These are phyloP conservation scores for Hirsutella thompsonii DNA, from an alignment of 2,329 filamentous ascomycete species.

Conservation along the genomic window DNA sequence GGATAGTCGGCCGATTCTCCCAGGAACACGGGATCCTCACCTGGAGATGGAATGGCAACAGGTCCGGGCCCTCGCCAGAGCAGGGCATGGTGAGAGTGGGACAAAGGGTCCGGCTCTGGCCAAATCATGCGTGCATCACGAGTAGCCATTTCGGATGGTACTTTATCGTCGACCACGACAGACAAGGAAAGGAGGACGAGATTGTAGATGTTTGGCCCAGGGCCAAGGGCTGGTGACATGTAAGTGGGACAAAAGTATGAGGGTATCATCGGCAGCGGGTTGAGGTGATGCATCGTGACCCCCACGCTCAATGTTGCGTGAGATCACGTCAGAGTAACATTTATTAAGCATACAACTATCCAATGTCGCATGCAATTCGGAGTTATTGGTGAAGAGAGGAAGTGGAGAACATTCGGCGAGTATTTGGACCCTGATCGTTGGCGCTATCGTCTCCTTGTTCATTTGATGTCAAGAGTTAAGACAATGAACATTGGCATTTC, in stretches of 20 bases:
- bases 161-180: slow-evolving; percentile 54
- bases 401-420: too few relatives aligned
- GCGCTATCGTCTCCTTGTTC: too few relatives aligned
- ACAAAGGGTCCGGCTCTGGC: slow-evolving; percentile 58
- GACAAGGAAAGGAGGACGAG: slow-evolving; percentile 37
- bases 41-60: slow-evolving; percentile 29
- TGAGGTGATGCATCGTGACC: too few relatives aligned
- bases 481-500: too few relatives aligned
- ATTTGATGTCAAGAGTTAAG: too few relatives aligned
- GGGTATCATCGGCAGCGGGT: neutral
- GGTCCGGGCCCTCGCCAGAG: slow-evolving; percentile 11
- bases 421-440: too few relatives aligned
- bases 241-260: too few relatives aligned
- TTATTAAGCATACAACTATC: too few relatives aligned
- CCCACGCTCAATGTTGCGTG: too few relatives aligned
- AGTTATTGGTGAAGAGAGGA: too few relatives aligned
- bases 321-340: too few relatives aligned
- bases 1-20: slow-evolving; percentile 59
- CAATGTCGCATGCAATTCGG: too few relatives aligned
- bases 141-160: slow-evolving; percentile 62
- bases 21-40: slow-evolving; percentile 68
- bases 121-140: slow-evolving; percentile 71
- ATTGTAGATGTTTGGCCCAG: slow-evolving; percentile 60
- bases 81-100: slow-evolving; percentile 37
- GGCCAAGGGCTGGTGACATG: slow-evolving; percentile 13